These are phyloP conservation scores for Pseudognaphalium luteoalbum DNA, from an alignment of 129 eudicot genomes.

Conservation along the genomic window DNA sequence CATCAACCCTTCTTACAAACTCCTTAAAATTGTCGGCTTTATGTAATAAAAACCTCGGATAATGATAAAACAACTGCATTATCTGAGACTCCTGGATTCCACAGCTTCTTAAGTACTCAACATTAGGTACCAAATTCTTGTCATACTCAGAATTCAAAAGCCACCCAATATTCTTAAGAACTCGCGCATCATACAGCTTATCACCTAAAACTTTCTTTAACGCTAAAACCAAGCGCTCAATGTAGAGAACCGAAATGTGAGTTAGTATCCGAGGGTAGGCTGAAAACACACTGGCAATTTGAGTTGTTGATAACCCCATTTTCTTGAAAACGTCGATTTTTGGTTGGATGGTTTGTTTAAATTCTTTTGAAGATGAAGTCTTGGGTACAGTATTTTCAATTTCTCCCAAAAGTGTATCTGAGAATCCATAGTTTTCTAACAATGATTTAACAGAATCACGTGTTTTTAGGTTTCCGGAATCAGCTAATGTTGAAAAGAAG, in stretches of 20 bases:
- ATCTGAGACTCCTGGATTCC: slow-evolving; percentile 37
- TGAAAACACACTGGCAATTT: slow-evolving; percentile 26
- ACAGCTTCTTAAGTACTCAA: slow-evolving; percentile 35
- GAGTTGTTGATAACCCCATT: slow-evolving; percentile 22
- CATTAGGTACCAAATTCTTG: slow-evolving; percentile 33
- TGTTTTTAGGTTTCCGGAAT: not conserved
- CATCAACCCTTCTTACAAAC: slow-evolving; percentile 26
- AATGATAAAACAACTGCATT: not conserved
- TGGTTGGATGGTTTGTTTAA: slow-evolving; percentile 5
- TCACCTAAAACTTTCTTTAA: slow-evolving; percentile 36
- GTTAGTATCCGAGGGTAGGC: slow-evolving; percentile 23
- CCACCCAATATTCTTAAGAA: slow-evolving; percentile 22
- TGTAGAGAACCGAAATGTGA: not conserved
- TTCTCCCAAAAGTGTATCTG: not conserved
- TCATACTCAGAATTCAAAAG: slow-evolving; percentile 21
- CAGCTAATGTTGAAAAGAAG: not conserved
- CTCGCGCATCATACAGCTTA: slow-evolving; percentile 19
- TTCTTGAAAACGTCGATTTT: not conserved
- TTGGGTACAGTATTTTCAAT: slow-evolving; percentile 1
- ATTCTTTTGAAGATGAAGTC: not conserved
- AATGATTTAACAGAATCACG: not conserved
- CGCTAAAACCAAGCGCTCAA: slow-evolving; percentile 15
- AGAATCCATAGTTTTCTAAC: slow-evolving; percentile 8
- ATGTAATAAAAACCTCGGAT: slow-evolving; percentile 23
- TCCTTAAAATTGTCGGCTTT: slow-evolving; percentile 31